Evolutionary conservation across 2,329 filamentous ascomycete genomes (phyloP), one percentile per base, ranked within the genome.

Genomic region (Microdochium trichocladiopsis): DNA sequence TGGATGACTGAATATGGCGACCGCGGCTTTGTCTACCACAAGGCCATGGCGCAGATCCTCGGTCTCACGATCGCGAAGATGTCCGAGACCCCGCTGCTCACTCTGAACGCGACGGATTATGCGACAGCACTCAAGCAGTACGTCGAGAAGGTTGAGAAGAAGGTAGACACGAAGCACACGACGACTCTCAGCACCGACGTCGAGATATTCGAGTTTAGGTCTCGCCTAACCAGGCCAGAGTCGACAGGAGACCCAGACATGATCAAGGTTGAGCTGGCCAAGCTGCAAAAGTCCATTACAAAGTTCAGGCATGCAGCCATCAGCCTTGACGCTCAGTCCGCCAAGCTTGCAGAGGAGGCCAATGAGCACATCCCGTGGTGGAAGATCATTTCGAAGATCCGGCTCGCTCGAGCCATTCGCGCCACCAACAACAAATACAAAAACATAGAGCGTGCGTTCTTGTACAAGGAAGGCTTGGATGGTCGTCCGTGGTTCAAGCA

Each of bases 401-500:
- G 76, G 56, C 74, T 92, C 1, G 80, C 79, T 54, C 76, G 79
- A 52, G 72, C 80, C 18, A 81, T 95, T 50, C 78, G 82, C 25
- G 74, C 69, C 11, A 79, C 86, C 47, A 97, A 97, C 68, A 76
- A 75, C 28, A 87, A 88, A 66, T 95, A 95, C 75, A 95, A 96
- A 77, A 74, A 76, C 9, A 72, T 97, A 1, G 93, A 97, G 68
- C 78, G 91, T 16, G 76, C 84, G 50, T 96, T 96, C 68, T 61
- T 96, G 56, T 87, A 90, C 61, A 71, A 82, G 4, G 75, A 79
- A 2, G 93, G 93, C 1, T 71, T 97, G 21, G 92, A 96, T 65
- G 83, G 83, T 1, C 76, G 93, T 54, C 74, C 75, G 23, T 96
- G 91, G 91, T 97, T 93, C 74, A 96, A 96, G 73, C 93, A 96